These are phyloP conservation scores for Calonectria pteridis DNA, from an alignment of 2,329 filamentous ascomycete genomes.

Conservation along the genomic window DNA sequence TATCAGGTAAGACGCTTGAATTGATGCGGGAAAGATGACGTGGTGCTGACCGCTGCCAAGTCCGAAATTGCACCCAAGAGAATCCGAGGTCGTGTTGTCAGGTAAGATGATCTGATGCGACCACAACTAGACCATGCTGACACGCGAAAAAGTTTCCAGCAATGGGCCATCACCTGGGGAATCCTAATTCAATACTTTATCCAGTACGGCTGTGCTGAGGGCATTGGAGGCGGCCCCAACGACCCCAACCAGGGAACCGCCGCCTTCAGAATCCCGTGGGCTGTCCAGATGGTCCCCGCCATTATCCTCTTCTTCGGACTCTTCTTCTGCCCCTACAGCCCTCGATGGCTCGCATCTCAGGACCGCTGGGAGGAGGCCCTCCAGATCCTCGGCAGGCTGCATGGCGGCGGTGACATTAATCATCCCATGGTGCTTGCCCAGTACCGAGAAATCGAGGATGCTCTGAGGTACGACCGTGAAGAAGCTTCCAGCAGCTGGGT, in stretches of 20 bases:
- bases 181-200: conserved; percentile 77
- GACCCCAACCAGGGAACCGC: conserved; percentile 63
- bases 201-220: conserved; percentile 71
- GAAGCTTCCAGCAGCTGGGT: conserved; percentile 62
- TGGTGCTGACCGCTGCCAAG: conserved; percentile 17
- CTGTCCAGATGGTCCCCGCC: conserved; percentile 68
- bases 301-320: conserved; percentile 66
- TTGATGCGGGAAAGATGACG: not conserved
- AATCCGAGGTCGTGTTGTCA: conserved; percentile 70
- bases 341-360: conserved; percentile 77
- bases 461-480: conserved; percentile 66
- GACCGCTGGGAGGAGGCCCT: conserved; percentile 76
- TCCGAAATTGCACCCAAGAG: conserved; percentile 73
- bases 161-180: conserved; percentile 80
- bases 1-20: conserved; percentile 64
- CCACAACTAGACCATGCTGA: not conserved
- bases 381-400: conserved; percentile 68
- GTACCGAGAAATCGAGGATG: conserved; percentile 71
- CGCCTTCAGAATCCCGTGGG: conserved; percentile 74
- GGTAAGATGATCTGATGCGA: conserved; percentile 25
- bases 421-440: conserved; percentile 73
- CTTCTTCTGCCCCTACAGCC: conserved; percentile 73
- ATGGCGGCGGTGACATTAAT: conserved; percentile 67
- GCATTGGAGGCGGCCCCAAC: conserved; percentile 61
- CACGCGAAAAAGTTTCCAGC: conserved; percentile 62